Percentiles rank a stretch among this genome's conserved stretches.
phyloP scores from a whole-genome alignment of 2,329 filamentous ascomycete species.

The Botryotinia calthae region DNA sequence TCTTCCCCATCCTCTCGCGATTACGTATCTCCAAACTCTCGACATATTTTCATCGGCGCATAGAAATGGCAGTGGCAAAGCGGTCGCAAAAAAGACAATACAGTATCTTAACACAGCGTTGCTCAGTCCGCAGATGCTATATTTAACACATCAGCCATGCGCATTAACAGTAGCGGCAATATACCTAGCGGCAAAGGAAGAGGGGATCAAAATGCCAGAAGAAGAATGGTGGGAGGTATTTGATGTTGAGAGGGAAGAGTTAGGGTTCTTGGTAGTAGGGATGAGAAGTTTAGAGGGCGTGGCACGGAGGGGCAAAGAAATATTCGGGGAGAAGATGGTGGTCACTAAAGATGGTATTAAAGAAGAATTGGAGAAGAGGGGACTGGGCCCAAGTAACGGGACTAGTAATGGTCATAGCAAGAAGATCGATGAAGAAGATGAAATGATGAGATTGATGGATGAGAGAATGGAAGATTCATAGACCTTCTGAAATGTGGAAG shows the following conservation, averaged over 20 bases:
- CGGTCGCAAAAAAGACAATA: constrained; percentile 63
- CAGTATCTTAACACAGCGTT: constrained; percentile 84
- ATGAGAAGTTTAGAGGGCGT: constrained; percentile 74
- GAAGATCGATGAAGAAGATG: constrained; percentile 5
- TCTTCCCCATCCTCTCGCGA: constrained; percentile 78
- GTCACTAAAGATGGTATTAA: constrained; percentile 30
- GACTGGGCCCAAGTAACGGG: not conserved
- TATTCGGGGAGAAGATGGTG: constrained; percentile 32
- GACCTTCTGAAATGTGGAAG: not conserved
- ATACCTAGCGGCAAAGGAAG: constrained; percentile 81
- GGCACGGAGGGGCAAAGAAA: constrained; percentile 27
- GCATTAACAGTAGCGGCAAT: constrained; percentile 83
- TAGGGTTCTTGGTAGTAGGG: constrained; percentile 87
- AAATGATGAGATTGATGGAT: constrained; percentile 30
- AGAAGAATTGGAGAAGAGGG: constrained; percentile 19
- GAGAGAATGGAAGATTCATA: constrained; percentile 27
- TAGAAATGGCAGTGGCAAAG: constrained; percentile 43
- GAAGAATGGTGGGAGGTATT: constrained; percentile 98
- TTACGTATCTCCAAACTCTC: constrained; percentile 90
- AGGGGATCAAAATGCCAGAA: constrained; percentile 73
- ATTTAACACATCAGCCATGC: constrained; percentile 87
- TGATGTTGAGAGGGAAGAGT: constrained; percentile 88
- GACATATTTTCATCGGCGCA: constrained; percentile 53
- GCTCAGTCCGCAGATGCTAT: constrained; percentile 82
- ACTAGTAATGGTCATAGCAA: not conserved